Percentiles rank a stretch among this genome's conserved stretches.
Evolutionary conservation across 1,139 yeast genomes (phyloP).

Genomic region (Magnusiomyces sp.): DNA sequence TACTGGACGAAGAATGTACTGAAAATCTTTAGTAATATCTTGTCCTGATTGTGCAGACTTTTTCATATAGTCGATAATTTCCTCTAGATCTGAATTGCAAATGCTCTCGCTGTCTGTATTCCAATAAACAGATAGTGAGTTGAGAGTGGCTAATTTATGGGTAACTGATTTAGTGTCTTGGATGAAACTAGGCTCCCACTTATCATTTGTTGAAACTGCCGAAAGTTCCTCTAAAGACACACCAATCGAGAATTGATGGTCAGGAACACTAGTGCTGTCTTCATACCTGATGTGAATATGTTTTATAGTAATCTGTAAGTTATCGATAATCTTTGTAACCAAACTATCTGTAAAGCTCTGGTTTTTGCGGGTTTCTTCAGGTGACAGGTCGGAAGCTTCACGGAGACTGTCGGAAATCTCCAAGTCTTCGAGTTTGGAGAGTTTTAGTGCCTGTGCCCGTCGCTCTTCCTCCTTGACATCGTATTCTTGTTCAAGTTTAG

Average conservation of each 20-base stretch:
- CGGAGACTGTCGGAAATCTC: slow-evolving; percentile 37
- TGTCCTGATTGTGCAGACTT: slow-evolving; percentile 24
- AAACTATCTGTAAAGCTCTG: slow-evolving; percentile 83
- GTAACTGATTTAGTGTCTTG: slow-evolving; percentile 61
- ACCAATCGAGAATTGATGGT: slow-evolving; percentile 73
- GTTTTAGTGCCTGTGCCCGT: slow-evolving; percentile 58
- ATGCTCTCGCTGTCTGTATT: slow-evolving; percentile 54
- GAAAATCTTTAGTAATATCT: slow-evolving; percentile 33
- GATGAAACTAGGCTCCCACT: slow-evolving; percentile 82
- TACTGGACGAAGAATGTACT: slow-evolving; percentile 77
- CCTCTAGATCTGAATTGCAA: slow-evolving; percentile 18
- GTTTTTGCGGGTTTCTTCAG: slow-evolving; percentile 45
- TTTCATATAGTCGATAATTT: slow-evolving; percentile 27
- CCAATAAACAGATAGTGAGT: slow-evolving; percentile 76
- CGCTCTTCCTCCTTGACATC: slow-evolving; percentile 59
- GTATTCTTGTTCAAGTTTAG: slow-evolving; percentile 45
- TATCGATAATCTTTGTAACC: slow-evolving; percentile 84
- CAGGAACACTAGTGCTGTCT: slow-evolving; percentile 44
- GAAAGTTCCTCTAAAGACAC: slow-evolving; percentile 76
- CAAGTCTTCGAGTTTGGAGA: slow-evolving; percentile 57
- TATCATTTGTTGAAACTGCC: slow-evolving; percentile 79
- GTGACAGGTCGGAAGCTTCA: slow-evolving; percentile 23
- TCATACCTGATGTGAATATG: slow-evolving; percentile 90
- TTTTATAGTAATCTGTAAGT: slow-evolving; percentile 84
- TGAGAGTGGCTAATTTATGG: slow-evolving; percentile 67